Evolutionary conservation across 257 asterid species (phyloP).

Genomic region (Fraxinus americana): DNA sequence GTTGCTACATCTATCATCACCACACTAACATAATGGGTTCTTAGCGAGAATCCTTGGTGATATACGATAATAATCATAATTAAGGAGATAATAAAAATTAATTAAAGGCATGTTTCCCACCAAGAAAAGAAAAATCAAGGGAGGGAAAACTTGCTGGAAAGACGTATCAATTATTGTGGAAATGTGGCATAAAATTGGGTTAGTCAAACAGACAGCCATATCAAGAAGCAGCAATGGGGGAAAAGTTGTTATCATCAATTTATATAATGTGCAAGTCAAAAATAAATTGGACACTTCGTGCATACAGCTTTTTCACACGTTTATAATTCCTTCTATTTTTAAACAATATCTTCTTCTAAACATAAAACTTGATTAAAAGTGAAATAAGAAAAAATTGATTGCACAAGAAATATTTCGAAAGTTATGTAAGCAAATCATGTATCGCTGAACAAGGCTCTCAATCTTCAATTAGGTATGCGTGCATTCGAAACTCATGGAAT

Average conservation of each 20-base stretch:
- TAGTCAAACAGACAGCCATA: conserved; percentile 16
- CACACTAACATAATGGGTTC: background rate
- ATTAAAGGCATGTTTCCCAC: conserved; percentile 8
- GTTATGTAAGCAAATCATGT: background rate
- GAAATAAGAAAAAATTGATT: background rate
- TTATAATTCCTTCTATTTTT: background rate
- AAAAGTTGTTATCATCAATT: background rate
- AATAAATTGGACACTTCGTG: conserved; percentile 29
- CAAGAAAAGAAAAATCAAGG: background rate
- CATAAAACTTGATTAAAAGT: background rate
- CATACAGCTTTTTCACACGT: conserved; percentile 8
- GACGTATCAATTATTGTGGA: background rate
- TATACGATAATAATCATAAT: background rate
- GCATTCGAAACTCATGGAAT: background rate
- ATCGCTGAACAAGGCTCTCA: too few species aligned
- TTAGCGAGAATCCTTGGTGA: background rate
- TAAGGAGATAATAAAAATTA: conserved; percentile 2
- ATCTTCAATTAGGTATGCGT: too few species aligned
- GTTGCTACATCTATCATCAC: background rate
- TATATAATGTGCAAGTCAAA: conserved; percentile 25
- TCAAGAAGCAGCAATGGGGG: background rate
- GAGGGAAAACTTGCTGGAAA: background rate
- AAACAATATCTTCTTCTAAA: background rate
- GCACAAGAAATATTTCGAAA: background rate
- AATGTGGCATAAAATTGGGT: background rate